phyloP scores from a whole-genome alignment of 2,329 filamentous ascomycete genomes.

The Claviceps fusiformis region DNA sequence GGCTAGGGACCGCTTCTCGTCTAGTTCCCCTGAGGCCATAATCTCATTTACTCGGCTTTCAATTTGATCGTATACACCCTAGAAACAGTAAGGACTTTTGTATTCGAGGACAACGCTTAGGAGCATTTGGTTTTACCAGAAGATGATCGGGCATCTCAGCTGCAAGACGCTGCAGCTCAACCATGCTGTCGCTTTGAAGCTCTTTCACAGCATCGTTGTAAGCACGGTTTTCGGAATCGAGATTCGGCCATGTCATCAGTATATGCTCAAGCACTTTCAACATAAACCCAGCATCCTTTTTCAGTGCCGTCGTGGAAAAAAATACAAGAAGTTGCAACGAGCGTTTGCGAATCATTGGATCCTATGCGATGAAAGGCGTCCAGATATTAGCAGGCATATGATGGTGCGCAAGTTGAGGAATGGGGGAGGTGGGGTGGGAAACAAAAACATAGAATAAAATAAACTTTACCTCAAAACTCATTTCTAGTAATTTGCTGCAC shows the following conservation, averaged over 20 bases:
- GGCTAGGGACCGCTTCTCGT: constrained; percentile 73
- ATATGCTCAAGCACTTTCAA: constrained; percentile 85
- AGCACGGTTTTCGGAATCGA: constrained; percentile 53
- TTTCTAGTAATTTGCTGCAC: constrained; percentile 57
- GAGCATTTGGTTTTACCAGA: constrained; percentile 35
- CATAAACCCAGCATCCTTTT: constrained; percentile 68
- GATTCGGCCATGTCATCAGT: constrained; percentile 64
- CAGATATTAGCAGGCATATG: neutral
- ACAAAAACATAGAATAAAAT: neutral
- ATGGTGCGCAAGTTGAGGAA: neutral
- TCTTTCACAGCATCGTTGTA: constrained; percentile 87
- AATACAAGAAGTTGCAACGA: constrained; percentile 72
- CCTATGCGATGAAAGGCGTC: constrained; percentile 26
- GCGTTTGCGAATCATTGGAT: constrained; percentile 72
- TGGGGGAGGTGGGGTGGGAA: neutral
- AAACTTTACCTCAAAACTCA: constrained; percentile 47
- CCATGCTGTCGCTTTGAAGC: constrained; percentile 69
- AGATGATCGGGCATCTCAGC: constrained; percentile 87
- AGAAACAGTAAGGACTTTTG: neutral
- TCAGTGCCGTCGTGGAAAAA: constrained; percentile 68
- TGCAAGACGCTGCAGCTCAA: constrained; percentile 79
- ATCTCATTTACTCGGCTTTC: constrained; percentile 73
- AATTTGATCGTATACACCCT: constrained; percentile 77
- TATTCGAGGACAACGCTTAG: neutral
- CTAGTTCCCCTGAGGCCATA: constrained; percentile 55